Evolutionary conservation across 345 rosid genomes (phyloP).

Genomic region (Dipteronia sinensis): DNA sequence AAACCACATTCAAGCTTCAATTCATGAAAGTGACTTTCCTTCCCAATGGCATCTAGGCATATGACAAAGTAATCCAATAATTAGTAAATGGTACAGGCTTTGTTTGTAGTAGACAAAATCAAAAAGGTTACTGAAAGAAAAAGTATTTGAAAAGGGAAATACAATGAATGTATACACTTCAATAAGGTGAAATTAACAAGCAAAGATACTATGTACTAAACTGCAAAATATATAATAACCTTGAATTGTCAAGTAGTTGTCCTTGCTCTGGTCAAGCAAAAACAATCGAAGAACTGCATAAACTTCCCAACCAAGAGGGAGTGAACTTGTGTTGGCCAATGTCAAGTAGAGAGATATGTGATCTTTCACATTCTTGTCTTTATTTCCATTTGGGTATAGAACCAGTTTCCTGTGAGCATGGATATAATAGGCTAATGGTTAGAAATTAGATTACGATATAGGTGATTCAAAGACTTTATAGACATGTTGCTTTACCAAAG

Average conservation of each 20-base stretch:
- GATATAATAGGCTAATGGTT: background rate
- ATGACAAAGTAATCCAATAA: no score
- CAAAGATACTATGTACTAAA: no score
- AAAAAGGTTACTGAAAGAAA: no score
- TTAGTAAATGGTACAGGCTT: no score
- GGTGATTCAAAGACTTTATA: background rate
- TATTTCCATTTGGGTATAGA: constrained; percentile 65
- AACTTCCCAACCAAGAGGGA: constrained; percentile 53
- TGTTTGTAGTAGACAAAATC: no score
- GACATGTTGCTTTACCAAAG: background rate
- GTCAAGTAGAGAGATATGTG: constrained; percentile 58
- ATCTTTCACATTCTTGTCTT: constrained; percentile 52
- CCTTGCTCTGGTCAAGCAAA: constrained; percentile 48
- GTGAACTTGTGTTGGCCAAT: constrained; percentile 41
- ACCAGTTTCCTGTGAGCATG: constrained; percentile 53
- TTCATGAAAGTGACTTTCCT: no score
- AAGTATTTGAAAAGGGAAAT: no score
- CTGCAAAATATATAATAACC: constrained; percentile 25
- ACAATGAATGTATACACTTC: background rate
- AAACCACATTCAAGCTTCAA: no score
- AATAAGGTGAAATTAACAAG: background rate
- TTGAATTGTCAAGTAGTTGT: constrained; percentile 34
- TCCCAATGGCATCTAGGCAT: no score
- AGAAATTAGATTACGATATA: background rate
- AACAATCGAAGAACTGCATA: constrained; percentile 47